Conservation (phyloP, 2,329 filamentous ascomycete genomes). For the Alternaria triticina region DNA sequence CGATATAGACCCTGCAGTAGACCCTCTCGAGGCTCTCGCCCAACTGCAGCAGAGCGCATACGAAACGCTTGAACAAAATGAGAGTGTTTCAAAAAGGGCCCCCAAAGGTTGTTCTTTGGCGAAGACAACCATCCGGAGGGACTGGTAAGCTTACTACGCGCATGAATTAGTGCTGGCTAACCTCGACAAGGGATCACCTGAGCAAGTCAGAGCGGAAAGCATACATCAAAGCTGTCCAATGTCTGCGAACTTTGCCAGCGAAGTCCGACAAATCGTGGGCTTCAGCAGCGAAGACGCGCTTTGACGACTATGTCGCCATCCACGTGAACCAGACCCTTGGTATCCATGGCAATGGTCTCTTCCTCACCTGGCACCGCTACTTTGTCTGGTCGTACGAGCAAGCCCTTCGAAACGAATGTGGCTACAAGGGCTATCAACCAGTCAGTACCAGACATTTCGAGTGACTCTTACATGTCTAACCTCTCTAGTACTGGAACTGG, state of each 20-base stretch:
- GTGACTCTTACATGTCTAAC: background rate
- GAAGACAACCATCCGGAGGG: background rate
- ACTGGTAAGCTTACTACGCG: background rate
- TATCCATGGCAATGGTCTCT: conserved; percentile 1
- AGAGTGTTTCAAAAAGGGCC: background rate
- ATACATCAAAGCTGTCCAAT: conserved; percentile 4
- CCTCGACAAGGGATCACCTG: conserved; percentile 1
- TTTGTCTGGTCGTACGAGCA: conserved; percentile 8
- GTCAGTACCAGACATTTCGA: background rate
- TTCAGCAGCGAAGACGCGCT: conserved; percentile 7
- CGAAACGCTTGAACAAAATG: background rate
- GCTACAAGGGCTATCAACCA: conserved; percentile 7
- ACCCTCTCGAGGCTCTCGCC: conserved; percentile 1
- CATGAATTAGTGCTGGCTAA: background rate
- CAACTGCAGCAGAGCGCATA: conserved; percentile 5
- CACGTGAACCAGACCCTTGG: conserved; percentile 6
- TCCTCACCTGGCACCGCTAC: conserved; percentile 8
- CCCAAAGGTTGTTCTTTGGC: background rate
- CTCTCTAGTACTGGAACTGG: conserved; percentile 6
- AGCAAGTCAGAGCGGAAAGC: background rate
- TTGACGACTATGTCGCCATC: conserved; percentile 7
- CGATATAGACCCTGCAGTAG: background rate
- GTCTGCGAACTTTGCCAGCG: conserved; percentile 3
- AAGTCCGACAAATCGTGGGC: conserved; percentile 4
- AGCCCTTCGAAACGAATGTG: conserved; percentile 6